Evolutionary conservation across 495 filamentous ascomycete species (phyloP).

Genomic region (Lasiosphaeria ovina): DNA sequence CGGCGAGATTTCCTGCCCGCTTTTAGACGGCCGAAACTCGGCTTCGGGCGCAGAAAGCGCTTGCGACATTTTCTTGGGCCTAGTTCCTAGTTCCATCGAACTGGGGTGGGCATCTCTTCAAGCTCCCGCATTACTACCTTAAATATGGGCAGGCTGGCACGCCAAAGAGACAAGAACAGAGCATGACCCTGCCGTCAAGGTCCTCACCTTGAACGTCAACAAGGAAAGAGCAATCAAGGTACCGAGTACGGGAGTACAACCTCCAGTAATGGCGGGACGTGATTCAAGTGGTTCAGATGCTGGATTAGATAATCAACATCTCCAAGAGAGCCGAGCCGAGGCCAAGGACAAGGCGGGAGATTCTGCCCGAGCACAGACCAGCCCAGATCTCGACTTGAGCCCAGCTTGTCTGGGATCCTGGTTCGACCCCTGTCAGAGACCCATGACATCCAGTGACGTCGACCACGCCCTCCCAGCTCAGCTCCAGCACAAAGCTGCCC

Average conservation of each 20-base stretch:
- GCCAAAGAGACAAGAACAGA: too few species aligned
- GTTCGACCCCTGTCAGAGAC: background rate
- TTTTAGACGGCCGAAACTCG: conserved; percentile 3
- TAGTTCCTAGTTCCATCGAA: too few species aligned
- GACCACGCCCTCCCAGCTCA: conserved; percentile 7
- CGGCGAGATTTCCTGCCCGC: background rate
- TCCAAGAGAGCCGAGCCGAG: background rate
- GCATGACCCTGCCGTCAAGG: too few species aligned
- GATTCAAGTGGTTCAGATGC: background rate
- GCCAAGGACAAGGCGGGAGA: background rate
- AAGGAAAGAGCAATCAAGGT: too few species aligned
- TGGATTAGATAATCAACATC: too few species aligned
- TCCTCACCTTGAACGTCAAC: too few species aligned
- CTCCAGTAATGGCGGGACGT: background rate
- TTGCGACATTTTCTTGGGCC: too few species aligned
- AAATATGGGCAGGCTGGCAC: too few species aligned
- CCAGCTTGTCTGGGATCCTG: background rate
- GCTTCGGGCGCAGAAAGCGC: background rate
- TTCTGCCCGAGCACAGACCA: conserved; percentile 1
- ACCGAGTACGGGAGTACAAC: too few species aligned
- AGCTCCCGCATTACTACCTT: too few species aligned
- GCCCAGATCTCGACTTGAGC: background rate
- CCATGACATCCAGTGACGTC: conserved; percentile 15
- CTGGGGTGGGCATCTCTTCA: too few species aligned
- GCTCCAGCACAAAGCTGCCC: background rate